Base-by-base conservation (phyloP, 2,329 filamentous ascomycete species). In the Calonectria pteridis region DNA sequence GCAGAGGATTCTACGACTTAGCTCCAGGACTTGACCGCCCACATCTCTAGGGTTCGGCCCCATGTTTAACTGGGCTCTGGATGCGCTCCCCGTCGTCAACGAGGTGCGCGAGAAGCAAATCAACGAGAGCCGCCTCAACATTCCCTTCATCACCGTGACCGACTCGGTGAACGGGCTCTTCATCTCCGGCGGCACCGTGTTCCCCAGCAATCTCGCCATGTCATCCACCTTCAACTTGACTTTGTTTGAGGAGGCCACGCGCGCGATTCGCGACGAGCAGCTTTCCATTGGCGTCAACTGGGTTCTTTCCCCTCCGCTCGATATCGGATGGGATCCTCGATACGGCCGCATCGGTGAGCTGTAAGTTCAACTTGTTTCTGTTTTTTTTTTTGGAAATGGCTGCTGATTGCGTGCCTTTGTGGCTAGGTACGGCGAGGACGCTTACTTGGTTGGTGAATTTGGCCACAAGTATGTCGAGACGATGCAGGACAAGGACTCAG, bases 301-400 rank as follows among this genome's bases (percentile, higher is more conserved):
- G 83, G 81, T 84, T 11, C 76, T 84, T 2, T 82, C 80, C 0
- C 82, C 83, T 9, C 81, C 82, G 37, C 73, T 84, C 6, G 83
- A 84, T 68, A 67, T 84, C 10, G 80, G 78, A 7, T 81, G 79
- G 68, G 82, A 84, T 26, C 83, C 82, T 20, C 72, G 82, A 26
- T 79, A 83, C 65, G 76, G 75, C 11, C 68, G 76, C 3, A 75
- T 77, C 13, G 74, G 76, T 10, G 76, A 78, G 14, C 72, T 78
- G 76, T 77, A 72, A 69, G 75, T 40, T 14, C 1, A 50, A 18
- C 20, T 3, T 5, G n/a, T 20, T 40, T 18, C 1, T 5, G 1
- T 6, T 13, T 18, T 14, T 20, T n/a, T n/a, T n/a, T n/a, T n/a
- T n/a, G 18, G 4, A 2, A 20, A 35, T 14, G 4, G 7, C 43